These are phyloP conservation scores for Trypanosoma cruzi DNA, from an alignment of 208 protist genomes.

Conservation along the genomic window DNA sequence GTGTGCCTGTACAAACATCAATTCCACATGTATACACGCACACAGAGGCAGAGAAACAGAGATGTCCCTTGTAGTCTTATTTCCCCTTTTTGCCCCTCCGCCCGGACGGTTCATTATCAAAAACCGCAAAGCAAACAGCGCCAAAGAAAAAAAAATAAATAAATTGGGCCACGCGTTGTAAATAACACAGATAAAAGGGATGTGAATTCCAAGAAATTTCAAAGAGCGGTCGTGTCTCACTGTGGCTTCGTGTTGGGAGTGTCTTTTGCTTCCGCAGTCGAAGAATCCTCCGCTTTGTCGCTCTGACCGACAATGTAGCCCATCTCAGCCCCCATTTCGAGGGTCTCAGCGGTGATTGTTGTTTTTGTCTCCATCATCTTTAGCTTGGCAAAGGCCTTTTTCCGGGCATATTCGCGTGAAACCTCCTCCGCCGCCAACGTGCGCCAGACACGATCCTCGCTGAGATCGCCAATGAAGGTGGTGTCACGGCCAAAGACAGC, in stretches of 20 bases:
- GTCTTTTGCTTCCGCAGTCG: neutral
- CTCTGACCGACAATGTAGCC: constrained; percentile 45
- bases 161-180: no score
- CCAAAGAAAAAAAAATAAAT: no score
- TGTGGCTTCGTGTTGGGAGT: neutral
- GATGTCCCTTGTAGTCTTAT: neutral
- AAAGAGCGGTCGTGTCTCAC: neutral
- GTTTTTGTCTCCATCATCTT: constrained; percentile 33
- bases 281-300: constrained; percentile 2
- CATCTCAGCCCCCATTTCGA: constrained; percentile 33
- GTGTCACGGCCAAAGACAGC: constrained; percentile 82
- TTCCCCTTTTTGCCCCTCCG: no score
- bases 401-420: constrained; percentile 53
- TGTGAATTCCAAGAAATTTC: neutral
- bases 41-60: neutral
- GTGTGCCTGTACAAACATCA: no score
- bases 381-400: constrained; percentile 51
- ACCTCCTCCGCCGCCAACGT: constrained; percentile 60
- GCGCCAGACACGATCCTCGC: constrained; percentile 69
- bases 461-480: constrained; percentile 86
- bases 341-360: constrained; percentile 45
- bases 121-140: no score
- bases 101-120: no score
- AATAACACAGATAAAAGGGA: no score
- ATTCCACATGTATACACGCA: no score